phyloP scores from a whole-genome alignment of 2,329 filamentous ascomycete genomes.

The Thelonectria blattea region DNA sequence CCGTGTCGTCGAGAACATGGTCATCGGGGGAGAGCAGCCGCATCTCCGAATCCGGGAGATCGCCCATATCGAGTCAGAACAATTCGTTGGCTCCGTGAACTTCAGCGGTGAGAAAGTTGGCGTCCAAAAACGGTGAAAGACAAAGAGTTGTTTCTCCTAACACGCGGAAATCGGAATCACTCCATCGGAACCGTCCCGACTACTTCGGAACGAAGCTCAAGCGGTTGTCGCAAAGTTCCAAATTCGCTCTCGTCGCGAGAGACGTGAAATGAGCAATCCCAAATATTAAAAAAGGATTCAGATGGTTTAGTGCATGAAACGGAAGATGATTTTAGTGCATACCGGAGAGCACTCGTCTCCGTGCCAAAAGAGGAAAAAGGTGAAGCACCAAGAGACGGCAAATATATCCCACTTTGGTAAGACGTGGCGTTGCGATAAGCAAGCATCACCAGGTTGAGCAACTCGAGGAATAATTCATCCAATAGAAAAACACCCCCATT shows the following conservation, averaged over 20 bases:
- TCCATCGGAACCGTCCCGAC: conserved; percentile 1
- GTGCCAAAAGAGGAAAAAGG: neutral
- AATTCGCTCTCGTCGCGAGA: no score
- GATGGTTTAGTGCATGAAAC: neutral
- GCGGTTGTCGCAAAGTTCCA: neutral
- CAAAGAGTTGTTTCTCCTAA: neutral
- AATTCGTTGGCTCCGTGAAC: neutral
- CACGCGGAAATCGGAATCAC: neutral
- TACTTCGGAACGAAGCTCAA: neutral
- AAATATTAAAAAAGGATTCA: neutral
- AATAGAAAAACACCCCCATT: neutral
- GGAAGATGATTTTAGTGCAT: no score
- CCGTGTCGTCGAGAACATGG: neutral
- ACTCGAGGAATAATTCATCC: neutral
- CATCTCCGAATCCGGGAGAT: neutral
- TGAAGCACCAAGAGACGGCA: neutral
- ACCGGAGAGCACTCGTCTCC: no score
- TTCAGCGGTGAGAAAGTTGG: neutral
- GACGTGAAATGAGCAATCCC: neutral
- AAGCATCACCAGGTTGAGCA: neutral
- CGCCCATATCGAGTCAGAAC: neutral
- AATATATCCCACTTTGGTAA: neutral
- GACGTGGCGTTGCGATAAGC: conserved; percentile 1
- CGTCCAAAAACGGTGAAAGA: neutral
- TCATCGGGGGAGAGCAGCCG: neutral